phyloP scores from a whole-genome alignment of 768 basidiomycete genomes.

The Kwoniella mangroviensis region DNA sequence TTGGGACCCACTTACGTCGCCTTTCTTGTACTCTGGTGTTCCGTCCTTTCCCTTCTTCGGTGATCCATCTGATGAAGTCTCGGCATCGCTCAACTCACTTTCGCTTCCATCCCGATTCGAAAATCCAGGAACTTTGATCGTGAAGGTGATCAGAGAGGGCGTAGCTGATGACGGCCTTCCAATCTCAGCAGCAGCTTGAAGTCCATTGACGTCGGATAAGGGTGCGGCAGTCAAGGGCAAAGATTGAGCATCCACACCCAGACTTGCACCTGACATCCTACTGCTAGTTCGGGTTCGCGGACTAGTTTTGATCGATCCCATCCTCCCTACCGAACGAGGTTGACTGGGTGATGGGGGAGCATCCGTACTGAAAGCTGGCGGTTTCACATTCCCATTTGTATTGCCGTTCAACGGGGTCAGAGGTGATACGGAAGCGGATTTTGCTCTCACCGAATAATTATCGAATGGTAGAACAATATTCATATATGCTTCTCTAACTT shows the following conservation, averaged over 20 bases:
- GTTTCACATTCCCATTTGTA: conserved; percentile 24
- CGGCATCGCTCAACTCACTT: conserved; percentile 50
- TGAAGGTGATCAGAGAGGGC: conserved; percentile 21
- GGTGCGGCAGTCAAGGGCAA: background rate
- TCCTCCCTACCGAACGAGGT: conserved; percentile 13
- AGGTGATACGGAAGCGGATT: conserved; percentile 42
- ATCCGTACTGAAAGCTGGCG: conserved; percentile 32
- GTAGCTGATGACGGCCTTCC: conserved; percentile 12
- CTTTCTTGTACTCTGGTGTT: conserved; percentile 44
- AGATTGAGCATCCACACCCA: background rate
- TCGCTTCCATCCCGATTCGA: conserved; percentile 42
- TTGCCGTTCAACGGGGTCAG: conserved; percentile 36
- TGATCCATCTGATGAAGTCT: conserved; percentile 27
- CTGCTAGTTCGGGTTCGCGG: conserved; percentile 31
- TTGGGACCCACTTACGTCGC: conserved; percentile 40
- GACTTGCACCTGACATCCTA: conserved; percentile 11
- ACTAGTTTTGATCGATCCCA: conserved; percentile 24
- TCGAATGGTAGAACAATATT: conserved; percentile 96
- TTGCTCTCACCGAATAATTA: conserved; percentile 74
- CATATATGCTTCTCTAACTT: conserved; percentile 86
- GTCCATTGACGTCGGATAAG: background rate
- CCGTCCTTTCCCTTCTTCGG: conserved; percentile 12
- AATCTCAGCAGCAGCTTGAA: conserved; percentile 19
- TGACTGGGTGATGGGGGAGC: conserved; percentile 39
- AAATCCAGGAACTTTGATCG: conserved; percentile 49